phyloP scores from a whole-genome alignment of 2,329 filamentous ascomycete species.

The Verticillium zaregamsianum region DNA sequence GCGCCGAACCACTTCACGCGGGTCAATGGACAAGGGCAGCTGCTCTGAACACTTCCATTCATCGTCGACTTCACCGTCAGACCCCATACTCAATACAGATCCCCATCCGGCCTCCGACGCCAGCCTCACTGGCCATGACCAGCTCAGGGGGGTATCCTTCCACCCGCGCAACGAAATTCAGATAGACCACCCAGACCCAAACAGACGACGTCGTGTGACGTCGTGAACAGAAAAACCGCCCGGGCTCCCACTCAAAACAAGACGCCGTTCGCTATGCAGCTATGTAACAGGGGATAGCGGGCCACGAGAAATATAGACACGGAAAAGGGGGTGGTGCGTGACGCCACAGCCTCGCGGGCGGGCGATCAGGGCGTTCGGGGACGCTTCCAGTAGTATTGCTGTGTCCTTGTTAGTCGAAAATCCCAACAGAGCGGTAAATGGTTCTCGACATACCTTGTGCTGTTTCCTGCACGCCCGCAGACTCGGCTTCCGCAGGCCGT shows the following conservation, averaged over 20 bases:
- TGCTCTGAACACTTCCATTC: background rate
- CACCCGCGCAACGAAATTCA: conserved; percentile 2
- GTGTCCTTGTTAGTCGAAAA: conserved; percentile 14
- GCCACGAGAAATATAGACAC: conserved; percentile 7
- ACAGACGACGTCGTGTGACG: background rate
- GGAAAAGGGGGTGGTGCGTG: background rate
- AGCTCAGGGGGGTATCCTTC: background rate
- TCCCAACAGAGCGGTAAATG: background rate
- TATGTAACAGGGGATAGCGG: conserved; percentile 5
- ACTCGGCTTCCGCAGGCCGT: conserved; percentile 83
- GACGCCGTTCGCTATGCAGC: conserved; percentile 16
- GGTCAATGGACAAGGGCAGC: no score
- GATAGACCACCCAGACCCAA: background rate
- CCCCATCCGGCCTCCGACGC: background rate
- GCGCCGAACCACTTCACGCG: no score
- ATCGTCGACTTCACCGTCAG: background rate
- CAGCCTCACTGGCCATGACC: background rate
- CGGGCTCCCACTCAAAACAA: background rate
- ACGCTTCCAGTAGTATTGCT: conserved; percentile 70
- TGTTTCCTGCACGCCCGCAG: conserved; percentile 88
- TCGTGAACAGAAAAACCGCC: conserved; percentile 4
- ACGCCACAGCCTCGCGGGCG: no score
- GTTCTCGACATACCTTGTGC: conserved; percentile 70
- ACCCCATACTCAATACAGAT: background rate
- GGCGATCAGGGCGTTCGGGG: conserved; percentile 51